Conservation (phyloP, 345 rosid genomes). For the Acer negundo region DNA sequence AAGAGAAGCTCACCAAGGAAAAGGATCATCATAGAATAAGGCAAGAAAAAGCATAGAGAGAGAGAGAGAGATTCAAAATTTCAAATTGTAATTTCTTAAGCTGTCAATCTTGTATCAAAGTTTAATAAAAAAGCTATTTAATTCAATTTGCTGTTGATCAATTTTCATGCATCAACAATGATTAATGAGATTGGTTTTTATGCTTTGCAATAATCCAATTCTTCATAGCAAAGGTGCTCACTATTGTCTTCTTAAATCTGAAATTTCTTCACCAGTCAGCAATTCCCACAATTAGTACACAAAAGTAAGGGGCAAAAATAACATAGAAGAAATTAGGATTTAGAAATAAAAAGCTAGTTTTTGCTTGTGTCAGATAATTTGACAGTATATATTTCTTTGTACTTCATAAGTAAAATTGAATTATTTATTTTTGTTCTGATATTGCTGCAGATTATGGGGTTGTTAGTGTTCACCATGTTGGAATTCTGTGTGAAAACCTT, state of each 20-base stretch:
- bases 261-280: neutral
- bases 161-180: too few relatives aligned
- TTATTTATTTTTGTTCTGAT: constrained; percentile 1
- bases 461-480: constrained; percentile 86
- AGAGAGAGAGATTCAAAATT: too few relatives aligned
- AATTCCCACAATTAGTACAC: neutral
- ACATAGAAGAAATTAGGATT: neutral
- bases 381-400: neutral
- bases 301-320: neutral
- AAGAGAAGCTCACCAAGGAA: too few relatives aligned
- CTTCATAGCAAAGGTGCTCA: neutral
- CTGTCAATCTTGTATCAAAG: too few relatives aligned
- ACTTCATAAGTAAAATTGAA: neutral
- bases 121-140: too few relatives aligned
- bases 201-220: neutral
- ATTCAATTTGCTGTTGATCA: too few relatives aligned
- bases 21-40: too few relatives aligned
- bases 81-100: too few relatives aligned
- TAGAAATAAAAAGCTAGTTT: neutral
- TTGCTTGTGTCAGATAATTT: neutral
- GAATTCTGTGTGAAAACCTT: constrained; percentile 77
- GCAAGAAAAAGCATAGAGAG: too few relatives aligned
- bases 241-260: constrained; percentile 7
- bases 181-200: neutral
- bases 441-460: constrained; percentile 72